Base-by-base conservation (phyloP, 805 yeast species). In the Candida multigemmis region DNA sequence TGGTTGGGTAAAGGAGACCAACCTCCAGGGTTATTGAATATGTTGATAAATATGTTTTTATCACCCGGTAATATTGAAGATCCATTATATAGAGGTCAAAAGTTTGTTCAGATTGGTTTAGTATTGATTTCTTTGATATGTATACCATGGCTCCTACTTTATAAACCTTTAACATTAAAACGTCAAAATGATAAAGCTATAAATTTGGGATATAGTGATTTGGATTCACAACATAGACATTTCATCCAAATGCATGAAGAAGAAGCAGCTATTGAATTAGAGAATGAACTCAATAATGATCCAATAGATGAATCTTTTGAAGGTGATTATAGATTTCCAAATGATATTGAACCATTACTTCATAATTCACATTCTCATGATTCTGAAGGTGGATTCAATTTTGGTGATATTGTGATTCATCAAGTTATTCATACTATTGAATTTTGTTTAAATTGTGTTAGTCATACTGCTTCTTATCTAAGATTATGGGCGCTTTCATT, bases 381-480 rank as follows among this genome's bases (percentile, higher is more conserved):
- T 8, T 51, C 40, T 11, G 56, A 51, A 26, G 60, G 47, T 6
- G 48, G 28, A 5, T 58, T 56, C 38, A 51, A 56, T 29, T 46
- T 78, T 47, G 80, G 84, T 27, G 87, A 79, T 43, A 60, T 79
- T 12, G 72, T 79, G 61, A 77, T 79, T 35, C 84, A 79, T 44
- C 87, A 79, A 50, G 86, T 79, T 17, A 79, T 79, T 38, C 85
- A 79, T 47, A 79, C 87, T 3, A 79, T 79, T 49, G 87, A 79
- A 47, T 79, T 79, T 49, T 79, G 87, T 46, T 64, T 79, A 41
- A 79, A 79, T 48, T 76, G 85, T 60, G 85, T 79, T 18, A 74
- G 83, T 4, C 87, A 79, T 42, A 79, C 87, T 0, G 87, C 87
- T 2, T 79, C 86, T 1, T 79, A 79, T 43, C 60, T 79, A 41